phyloP scores from a whole-genome alignment of 805 yeast species.

The Ogataea kodamae region DNA sequence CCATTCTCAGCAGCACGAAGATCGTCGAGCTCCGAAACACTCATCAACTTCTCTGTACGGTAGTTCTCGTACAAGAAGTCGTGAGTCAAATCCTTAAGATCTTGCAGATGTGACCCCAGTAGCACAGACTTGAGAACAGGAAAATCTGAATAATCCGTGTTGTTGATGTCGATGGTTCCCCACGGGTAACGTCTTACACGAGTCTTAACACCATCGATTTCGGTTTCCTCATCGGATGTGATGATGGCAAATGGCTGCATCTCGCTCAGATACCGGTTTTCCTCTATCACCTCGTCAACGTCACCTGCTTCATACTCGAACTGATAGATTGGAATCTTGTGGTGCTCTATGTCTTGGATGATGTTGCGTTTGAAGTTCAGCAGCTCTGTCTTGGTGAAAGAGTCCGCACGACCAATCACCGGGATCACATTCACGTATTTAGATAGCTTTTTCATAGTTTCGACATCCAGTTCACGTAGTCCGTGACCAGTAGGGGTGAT shows the following conservation, averaged over 20 bases:
- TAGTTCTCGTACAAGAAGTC: slow-evolving; percentile 61
- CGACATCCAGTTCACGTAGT: slow-evolving; percentile 67
- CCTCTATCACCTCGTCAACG: slow-evolving; percentile 65
- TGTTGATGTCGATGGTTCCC: slow-evolving; percentile 60
- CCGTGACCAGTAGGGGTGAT: slow-evolving; percentile 78
- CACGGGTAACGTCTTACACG: slow-evolving; percentile 72
- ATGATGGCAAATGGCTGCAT: slow-evolving; percentile 77
- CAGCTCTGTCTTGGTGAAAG: slow-evolving; percentile 62
- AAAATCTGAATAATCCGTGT: slow-evolving; percentile 52
- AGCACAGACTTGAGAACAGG: slow-evolving; percentile 51
- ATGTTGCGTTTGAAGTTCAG: slow-evolving; percentile 56
- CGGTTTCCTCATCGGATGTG: slow-evolving; percentile 56
- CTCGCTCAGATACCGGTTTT: slow-evolving; percentile 55
- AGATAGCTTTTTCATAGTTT: slow-evolving; percentile 65
- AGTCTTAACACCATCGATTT: slow-evolving; percentile 46
- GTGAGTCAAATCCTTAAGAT: slow-evolving; percentile 62
- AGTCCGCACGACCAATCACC: slow-evolving; percentile 65
- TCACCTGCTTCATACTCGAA: slow-evolving; percentile 71
- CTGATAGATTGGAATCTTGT: slow-evolving; percentile 70
- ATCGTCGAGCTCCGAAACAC: slow-evolving; percentile 45
- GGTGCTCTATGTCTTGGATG: slow-evolving; percentile 58
- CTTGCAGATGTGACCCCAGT: slow-evolving; percentile 59
- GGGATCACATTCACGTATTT: slow-evolving; percentile 75
- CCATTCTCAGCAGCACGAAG: slow-evolving; percentile 21
- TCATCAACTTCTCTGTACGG: slow-evolving; percentile 59